Conservation (phyloP, 2,329 filamentous ascomycete genomes). For the Thyridium curvatum region DNA sequence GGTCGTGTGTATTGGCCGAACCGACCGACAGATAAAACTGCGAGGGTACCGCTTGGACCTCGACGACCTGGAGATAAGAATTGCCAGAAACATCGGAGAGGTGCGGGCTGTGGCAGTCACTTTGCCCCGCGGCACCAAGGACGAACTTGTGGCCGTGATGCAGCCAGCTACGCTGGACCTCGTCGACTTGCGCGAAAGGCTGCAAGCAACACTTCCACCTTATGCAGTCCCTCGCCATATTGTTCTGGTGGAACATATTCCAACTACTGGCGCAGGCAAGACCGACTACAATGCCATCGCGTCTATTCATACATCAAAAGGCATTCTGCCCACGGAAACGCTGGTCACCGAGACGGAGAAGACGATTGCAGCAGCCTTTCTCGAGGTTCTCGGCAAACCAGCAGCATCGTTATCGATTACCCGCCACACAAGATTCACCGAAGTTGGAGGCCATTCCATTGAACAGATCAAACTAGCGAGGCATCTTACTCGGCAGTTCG, state of each 20-base stretch:
- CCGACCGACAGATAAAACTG: conserved; percentile 24
- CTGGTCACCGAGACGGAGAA: too few relatives aligned
- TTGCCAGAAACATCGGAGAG: conserved; percentile 8
- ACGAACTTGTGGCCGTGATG: conserved; percentile 19
- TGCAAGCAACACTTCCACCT: too few relatives aligned
- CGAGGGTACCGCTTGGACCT: conserved; percentile 27
- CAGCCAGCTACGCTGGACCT: conserved; percentile 9
- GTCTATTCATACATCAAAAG: too few relatives aligned
- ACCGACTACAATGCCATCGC: conserved; percentile 18
- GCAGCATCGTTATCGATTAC: background rate
- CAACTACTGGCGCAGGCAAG: conserved; percentile 21
- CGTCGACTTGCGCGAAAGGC: too few relatives aligned
- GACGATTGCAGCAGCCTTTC: too few relatives aligned
- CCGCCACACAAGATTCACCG: background rate
- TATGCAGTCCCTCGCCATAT: conserved; percentile 15
- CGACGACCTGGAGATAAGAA: conserved; percentile 24
- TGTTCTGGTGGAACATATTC: conserved; percentile 16
- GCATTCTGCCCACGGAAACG: too few relatives aligned
- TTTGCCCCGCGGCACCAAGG: conserved; percentile 8
- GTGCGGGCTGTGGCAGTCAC: conserved; percentile 16
- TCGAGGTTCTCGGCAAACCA: background rate
- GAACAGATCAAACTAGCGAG: too few relatives aligned
- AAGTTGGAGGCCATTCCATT: background rate
- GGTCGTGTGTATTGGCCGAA: conserved; percentile 24
- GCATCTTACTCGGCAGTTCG: too few relatives aligned